phyloP scores from a whole-genome alignment of 345 rosid species.

The Arabidopsis arenosa region DNA sequence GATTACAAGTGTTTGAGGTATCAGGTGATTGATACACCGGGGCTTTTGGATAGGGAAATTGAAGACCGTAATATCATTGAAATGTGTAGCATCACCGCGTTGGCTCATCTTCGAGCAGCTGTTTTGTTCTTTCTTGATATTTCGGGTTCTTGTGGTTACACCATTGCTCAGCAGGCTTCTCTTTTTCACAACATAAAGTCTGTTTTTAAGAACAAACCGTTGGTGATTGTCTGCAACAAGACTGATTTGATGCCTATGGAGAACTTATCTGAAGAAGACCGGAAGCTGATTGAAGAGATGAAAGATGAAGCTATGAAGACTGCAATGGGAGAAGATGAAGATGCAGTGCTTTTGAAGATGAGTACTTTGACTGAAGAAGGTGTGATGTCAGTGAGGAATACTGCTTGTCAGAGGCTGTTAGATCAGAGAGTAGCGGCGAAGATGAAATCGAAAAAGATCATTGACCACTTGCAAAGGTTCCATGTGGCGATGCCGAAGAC shows the following conservation, averaged over 20 bases:
- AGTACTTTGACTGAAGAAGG: constrained; percentile 83
- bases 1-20: constrained; percentile 68
- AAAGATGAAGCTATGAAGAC: constrained; percentile 79
- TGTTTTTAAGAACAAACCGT: constrained; percentile 80
- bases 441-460: constrained; percentile 90
- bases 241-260: constrained; percentile 89
- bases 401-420: constrained; percentile 82
- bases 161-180: constrained; percentile 89
- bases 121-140: constrained; percentile 82
- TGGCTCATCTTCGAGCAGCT: constrained; percentile 83
- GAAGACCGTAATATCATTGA: constrained; percentile 89
- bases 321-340: constrained; percentile 59
- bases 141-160: constrained; percentile 91
- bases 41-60: constrained; percentile 51
- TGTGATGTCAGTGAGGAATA: constrained; percentile 76
- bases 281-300: constrained; percentile 75
- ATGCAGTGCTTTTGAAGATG: constrained; percentile 68
- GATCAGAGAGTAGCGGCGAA: constrained; percentile 84
- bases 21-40: constrained; percentile 39
- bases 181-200: constrained; percentile 85
- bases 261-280: constrained; percentile 66
- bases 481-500: constrained; percentile 87
- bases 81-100: constrained; percentile 93
- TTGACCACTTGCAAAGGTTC: constrained; percentile 77
- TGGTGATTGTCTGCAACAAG: constrained; percentile 91